Conservation (phyloP, 2,329 filamentous ascomycete genomes). For the Apiospora sp. region DNA sequence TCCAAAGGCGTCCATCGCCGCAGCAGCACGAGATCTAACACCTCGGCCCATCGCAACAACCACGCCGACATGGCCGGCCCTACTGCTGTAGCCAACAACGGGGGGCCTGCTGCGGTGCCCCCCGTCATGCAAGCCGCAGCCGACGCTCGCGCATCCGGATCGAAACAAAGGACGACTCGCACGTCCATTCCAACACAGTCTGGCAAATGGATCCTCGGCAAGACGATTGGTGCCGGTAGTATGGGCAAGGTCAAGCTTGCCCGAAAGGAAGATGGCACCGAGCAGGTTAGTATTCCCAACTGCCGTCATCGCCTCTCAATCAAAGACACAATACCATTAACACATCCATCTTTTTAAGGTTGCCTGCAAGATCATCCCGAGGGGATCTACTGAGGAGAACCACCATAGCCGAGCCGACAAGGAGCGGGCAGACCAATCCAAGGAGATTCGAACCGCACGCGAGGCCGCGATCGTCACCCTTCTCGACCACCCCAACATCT, state of each 20-base stretch:
- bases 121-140: conserved; percentile 51
- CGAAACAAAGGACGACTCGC: conserved; percentile 64
- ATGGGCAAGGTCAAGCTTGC: conserved; percentile 99
- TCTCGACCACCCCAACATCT: conserved; percentile 94
- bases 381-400: conserved; percentile 87
- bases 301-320: conserved; percentile 26
- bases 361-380: conserved; percentile 95
- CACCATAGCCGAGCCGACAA: conserved; percentile 75
- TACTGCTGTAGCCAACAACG: conserved; percentile 60
- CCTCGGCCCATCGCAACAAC: conserved; percentile 43
- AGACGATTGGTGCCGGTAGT: conserved; percentile 96
- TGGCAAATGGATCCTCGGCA: conserved; percentile 93
- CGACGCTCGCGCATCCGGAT: conserved; percentile 56
- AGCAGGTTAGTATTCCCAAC: conserved; percentile 71
- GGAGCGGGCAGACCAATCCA: conserved; percentile 92
- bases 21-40: conserved; percentile 58
- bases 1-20: conserved; percentile 56
- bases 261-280: conserved; percentile 85
- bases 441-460: conserved; percentile 92
- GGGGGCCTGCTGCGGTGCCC: conserved; percentile 59
- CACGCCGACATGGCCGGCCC: conserved; percentile 58
- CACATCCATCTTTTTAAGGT: conserved; percentile 63
- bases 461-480: conserved; percentile 97
- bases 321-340: conserved; percentile 21
- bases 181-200: conserved; percentile 91